Evolutionary conservation across 1,284 basidiomycete species (phyloP).

Genomic region (Golubevia sp.): DNA sequence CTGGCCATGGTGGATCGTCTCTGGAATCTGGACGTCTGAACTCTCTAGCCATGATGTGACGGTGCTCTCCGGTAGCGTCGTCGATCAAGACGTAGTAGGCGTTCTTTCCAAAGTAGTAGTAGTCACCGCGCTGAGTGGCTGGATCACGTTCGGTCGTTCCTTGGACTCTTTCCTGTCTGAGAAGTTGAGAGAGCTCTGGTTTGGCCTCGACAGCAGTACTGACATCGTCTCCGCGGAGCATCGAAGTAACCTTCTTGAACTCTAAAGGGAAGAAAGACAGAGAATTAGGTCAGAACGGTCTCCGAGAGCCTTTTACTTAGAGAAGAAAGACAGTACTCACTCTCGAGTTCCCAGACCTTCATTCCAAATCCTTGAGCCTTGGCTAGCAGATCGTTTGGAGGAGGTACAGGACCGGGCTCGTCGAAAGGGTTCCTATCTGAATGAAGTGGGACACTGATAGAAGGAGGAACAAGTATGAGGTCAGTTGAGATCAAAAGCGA

Average conservation of each 20-base stretch:
- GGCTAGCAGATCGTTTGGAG: conserved; percentile 39
- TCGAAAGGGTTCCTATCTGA: conserved; percentile 57
- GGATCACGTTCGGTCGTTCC: conserved; percentile 55
- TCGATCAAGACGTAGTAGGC: conserved; percentile 45
- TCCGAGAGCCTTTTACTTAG: no score
- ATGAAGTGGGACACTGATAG: conserved; percentile 27
- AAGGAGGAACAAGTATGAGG: not conserved
- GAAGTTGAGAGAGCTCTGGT: conserved; percentile 41
- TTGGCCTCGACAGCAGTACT: not conserved
- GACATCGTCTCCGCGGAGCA: not conserved
- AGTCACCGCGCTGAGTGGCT: conserved; percentile 29
- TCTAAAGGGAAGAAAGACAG: not conserved
- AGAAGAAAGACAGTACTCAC: no score
- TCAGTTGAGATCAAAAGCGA: not conserved
- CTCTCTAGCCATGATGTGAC: conserved; percentile 45
- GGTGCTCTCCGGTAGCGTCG: conserved; percentile 55
- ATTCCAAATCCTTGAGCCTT: conserved; percentile 54
- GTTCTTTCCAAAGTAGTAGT: conserved; percentile 52
- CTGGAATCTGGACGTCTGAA: conserved; percentile 23
- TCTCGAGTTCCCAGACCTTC: conserved; percentile 49
- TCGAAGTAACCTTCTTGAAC: not conserved
- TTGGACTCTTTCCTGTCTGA: conserved; percentile 52
- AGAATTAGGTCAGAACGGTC: not conserved
- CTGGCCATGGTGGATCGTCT: conserved; percentile 48
- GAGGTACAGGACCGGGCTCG: conserved; percentile 24